Evolutionary conservation across 2,329 filamentous ascomycete genomes (phyloP).

Genomic region (Fonsecaea nubica): DNA sequence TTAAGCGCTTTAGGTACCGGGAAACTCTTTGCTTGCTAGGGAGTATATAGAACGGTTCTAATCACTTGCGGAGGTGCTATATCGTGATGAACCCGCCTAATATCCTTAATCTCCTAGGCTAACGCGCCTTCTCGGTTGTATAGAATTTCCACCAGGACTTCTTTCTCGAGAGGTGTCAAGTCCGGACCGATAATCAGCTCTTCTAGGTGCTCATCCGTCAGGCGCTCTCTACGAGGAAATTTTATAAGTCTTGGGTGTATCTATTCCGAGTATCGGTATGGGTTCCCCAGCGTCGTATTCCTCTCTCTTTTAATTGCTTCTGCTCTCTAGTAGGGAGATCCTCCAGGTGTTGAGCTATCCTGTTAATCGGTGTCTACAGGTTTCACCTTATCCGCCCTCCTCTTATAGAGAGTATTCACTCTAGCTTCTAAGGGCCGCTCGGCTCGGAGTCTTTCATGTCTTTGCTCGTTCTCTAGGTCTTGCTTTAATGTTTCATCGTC

Average conservation of each 20-base stretch:
- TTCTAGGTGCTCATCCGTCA: neutral
- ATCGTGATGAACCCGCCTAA: neutral
- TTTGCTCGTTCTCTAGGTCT: constrained; percentile 5
- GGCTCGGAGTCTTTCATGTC: neutral
- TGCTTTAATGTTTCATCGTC: neutral
- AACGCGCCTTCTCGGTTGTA: constrained; percentile 2
- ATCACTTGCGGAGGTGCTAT: neutral
- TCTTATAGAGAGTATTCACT: constrained; percentile 11
- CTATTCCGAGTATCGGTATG: neutral
- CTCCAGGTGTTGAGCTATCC: neutral
- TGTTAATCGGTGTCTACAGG: neutral
- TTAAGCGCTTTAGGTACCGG: neutral
- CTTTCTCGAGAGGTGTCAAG: neutral
- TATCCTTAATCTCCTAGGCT: constrained; percentile 5
- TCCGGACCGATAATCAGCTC: neutral
- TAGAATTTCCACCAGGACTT: neutral
- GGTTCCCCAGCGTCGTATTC: no score
- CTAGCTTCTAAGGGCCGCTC: neutral
- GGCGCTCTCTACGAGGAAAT: neutral
- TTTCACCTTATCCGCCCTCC: neutral
- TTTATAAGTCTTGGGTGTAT: neutral
- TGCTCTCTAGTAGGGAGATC: neutral
- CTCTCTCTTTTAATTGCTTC: no score
- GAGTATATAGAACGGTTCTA: neutral
- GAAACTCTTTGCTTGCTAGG: constrained; percentile 6